Evolutionary conservation across 2,329 filamentous ascomycete genomes (phyloP), one percentile per base, ranked within the genome.

Genomic region (Coniochaeta prunicola): DNA sequence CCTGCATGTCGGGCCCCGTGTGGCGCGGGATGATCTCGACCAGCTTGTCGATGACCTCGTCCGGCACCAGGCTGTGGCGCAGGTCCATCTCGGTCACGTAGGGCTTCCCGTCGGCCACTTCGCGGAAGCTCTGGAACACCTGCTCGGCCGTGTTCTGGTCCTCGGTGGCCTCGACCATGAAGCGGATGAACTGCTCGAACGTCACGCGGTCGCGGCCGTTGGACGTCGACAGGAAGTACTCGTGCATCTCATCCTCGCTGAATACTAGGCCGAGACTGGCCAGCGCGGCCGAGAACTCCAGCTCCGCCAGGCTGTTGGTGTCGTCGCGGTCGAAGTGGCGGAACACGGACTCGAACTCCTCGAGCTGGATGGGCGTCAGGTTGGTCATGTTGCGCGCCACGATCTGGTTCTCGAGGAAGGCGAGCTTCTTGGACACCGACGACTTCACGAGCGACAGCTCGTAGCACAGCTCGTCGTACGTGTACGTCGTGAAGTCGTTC

Each of bases 401-500:
- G 81, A 97, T 96, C 75, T 99, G 94, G 76, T 99, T 99, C 70
- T 99, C 93, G 58, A 99, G 79, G 77, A 99, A 99, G 48, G 90
- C 88, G 59, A 97, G 84, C 76, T 99, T 99, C 80, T 97, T 99
- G 64, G 92, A 89, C 30, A 97, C 93, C 12, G 90, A 94, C 31
- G 90, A 88, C 71, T 92, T 92, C 59, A 97, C 94, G 31, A 99
- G 82, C 17, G 91, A 87, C 60, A 97, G 82, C 75, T 99, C 94
- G 75, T 99, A 99, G 61, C 87, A 86, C 45, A 99, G 82, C 74
- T 99, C 94, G 70, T 99, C 94, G 72, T 97, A 94, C 10, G 93
- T 96, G 75, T 97, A 97, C 9, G 93, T 97, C n/a, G 94, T 99
- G 73, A 94, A 97, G 77, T 99, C 94, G 73, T 99, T 99, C 69